Evolutionary conservation across 768 basidiomycete species (phyloP).

Genomic region (Hysterangium stoloniferum): DNA sequence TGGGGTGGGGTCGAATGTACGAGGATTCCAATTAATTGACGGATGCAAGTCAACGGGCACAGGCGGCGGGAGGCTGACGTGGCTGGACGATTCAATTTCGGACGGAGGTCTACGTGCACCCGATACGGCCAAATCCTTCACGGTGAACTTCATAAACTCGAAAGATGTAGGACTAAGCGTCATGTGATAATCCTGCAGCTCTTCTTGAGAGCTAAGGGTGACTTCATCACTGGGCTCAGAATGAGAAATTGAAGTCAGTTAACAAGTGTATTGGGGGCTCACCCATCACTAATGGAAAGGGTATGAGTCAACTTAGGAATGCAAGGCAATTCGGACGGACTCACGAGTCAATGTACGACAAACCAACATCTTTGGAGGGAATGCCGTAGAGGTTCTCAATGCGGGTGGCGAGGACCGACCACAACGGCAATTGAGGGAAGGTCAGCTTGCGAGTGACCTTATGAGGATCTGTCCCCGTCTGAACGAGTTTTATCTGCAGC

Average conservation of each 20-base stretch:
- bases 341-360: constrained; percentile 55
- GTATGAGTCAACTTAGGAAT: no score
- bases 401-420: constrained; percentile 48
- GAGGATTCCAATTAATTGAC: no score
- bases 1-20: no score
- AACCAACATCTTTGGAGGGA: constrained; percentile 48
- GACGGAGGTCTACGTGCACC: no score
- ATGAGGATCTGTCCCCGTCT: constrained; percentile 27
- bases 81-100: no score
- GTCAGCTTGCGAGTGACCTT: constrained; percentile 53
- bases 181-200: constrained; percentile 63
- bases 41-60: no score
- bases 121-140: constrained; percentile 60
- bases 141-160: constrained; percentile 47
- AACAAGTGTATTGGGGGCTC: no score
- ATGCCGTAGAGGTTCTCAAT: constrained; percentile 51
- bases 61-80: no score
- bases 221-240: constrained; percentile 73
- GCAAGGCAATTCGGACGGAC: no score
- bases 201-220: constrained; percentile 68
- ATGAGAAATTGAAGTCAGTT: no score
- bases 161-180: constrained; percentile 22
- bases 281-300: no score
- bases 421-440: constrained; percentile 47
- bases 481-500: constrained; percentile 63